Evolutionary conservation across 768 basidiomycete species (phyloP).

Genomic region (Pisolithus orientalis): DNA sequence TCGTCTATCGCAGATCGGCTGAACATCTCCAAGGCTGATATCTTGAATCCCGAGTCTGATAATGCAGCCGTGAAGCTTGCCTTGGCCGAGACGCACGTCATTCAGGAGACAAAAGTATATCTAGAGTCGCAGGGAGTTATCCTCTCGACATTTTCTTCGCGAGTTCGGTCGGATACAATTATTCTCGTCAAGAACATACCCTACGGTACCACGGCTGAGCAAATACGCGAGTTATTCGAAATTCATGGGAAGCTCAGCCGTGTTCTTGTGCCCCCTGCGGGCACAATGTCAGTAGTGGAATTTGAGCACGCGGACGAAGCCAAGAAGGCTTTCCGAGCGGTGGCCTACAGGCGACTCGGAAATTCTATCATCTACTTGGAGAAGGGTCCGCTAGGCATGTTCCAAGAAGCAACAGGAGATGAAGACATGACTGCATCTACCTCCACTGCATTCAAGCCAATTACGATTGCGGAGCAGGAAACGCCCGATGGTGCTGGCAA

Average conservation of each 20-base stretch:
- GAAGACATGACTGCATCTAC: constrained; percentile 9
- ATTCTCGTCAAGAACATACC: constrained; percentile 97
- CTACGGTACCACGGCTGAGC: constrained; percentile 70
- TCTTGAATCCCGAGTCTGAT: constrained; percentile 77
- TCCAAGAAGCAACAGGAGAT: constrained; percentile 38
- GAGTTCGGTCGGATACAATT: constrained; percentile 64
- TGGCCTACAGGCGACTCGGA: constrained; percentile 84
- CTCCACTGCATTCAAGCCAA: constrained; percentile 21
- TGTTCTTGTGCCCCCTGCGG: constrained; percentile 84
- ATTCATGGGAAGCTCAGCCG: constrained; percentile 64
- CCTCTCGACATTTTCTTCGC: constrained; percentile 48
- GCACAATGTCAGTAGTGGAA: constrained; percentile 90
- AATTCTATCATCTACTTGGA: constrained; percentile 91
- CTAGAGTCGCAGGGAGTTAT: constrained; percentile 73
- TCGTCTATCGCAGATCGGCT: constrained; percentile 87
- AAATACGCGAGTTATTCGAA: constrained; percentile 77
- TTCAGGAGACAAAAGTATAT: constrained; percentile 89
- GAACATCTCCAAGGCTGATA: constrained; percentile 79
- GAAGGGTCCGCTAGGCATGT: constrained; percentile 85
- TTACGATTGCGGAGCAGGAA: constrained; percentile 42
- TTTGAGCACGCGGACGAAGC: constrained; percentile 71
- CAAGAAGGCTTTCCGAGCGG: constrained; percentile 65
- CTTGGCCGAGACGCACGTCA: constrained; percentile 92
- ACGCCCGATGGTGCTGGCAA: constrained; percentile 28
- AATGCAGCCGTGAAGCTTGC: constrained; percentile 92